Conservation (phyloP, 2,329 filamentous ascomycete genomes). For the Dactylellina parvicollis region DNA sequence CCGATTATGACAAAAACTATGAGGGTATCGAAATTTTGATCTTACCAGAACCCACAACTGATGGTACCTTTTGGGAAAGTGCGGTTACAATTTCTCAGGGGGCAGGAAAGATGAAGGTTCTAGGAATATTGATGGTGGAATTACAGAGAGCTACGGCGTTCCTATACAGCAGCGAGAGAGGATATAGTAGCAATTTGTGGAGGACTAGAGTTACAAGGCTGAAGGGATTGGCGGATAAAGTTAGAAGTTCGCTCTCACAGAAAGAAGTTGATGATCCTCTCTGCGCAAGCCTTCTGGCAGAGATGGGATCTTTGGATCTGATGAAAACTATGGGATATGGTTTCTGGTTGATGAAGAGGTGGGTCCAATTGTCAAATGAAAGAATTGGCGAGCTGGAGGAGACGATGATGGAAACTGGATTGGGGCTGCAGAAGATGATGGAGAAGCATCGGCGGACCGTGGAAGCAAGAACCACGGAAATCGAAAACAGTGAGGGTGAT, state of each 20-base stretch:
- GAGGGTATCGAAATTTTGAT: conserved; percentile 36
- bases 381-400: background rate
- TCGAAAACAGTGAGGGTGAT: background rate
- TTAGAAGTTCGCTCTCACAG: background rate
- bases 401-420: background rate
- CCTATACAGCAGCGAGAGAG: background rate
- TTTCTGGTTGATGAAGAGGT: conserved; percentile 11
- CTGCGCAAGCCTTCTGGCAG: background rate
- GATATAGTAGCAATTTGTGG: conserved; percentile 2
- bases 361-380: background rate
- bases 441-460: background rate
- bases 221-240: background rate
- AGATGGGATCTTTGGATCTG: conserved; percentile 13
- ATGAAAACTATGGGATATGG: background rate
- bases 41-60: conserved; percentile 23
- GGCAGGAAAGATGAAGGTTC: background rate
- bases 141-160: conserved; percentile 9
- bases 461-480: background rate
- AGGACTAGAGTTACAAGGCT: conserved; percentile 1
- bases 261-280: background rate
- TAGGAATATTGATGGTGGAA: conserved; percentile 21
- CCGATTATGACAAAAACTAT: conserved; percentile 31
- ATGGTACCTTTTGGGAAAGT: conserved; percentile 3
- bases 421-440: background rate
- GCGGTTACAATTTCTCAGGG: conserved; percentile 10